phyloP scores from a whole-genome alignment of 345 rosid genomes.

The Odontarrhena argentea region DNA sequence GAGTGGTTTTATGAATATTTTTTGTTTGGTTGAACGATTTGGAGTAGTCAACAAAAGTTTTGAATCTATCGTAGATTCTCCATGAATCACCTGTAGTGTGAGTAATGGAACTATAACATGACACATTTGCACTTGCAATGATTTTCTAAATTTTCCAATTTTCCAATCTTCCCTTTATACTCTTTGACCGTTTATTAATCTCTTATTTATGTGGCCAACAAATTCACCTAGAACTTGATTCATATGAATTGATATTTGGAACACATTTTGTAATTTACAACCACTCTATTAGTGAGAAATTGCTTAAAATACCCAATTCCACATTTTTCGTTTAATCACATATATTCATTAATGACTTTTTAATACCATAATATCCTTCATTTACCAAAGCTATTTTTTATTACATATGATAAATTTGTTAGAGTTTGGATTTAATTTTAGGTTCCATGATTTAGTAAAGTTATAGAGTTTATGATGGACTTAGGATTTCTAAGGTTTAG shows the following conservation, averaged over 20 bases:
- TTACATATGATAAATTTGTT: too few species aligned
- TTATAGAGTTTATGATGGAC: too few species aligned
- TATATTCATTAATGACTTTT: too few species aligned
- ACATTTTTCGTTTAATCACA: too few species aligned
- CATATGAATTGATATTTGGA: not conserved
- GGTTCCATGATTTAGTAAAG: too few species aligned
- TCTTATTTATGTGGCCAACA: not conserved
- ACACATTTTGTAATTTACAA: too few species aligned
- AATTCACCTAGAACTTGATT: not conserved
- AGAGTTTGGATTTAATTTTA: too few species aligned
- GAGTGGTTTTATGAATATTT: constrained; percentile 18
- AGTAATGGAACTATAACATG: constrained; percentile 24
- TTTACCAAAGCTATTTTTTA: too few species aligned
- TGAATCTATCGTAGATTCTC: constrained; percentile 39
- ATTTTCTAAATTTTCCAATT: constrained; percentile 12
- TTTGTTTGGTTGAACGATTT: constrained; percentile 16
- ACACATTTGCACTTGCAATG: constrained; percentile 14
- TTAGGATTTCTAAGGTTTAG: too few species aligned
- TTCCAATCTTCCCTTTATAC: not conserved
- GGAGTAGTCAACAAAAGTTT: constrained; percentile 36
- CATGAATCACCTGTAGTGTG: constrained; percentile 1
- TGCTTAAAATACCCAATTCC: too few species aligned
- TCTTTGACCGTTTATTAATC: constrained; percentile 10
- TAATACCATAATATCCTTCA: too few species aligned
- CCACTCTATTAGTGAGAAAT: too few species aligned